These are phyloP conservation scores for Vaccinium macrocarpon DNA, from an alignment of 148 eudicot species.

Conservation along the genomic window DNA sequence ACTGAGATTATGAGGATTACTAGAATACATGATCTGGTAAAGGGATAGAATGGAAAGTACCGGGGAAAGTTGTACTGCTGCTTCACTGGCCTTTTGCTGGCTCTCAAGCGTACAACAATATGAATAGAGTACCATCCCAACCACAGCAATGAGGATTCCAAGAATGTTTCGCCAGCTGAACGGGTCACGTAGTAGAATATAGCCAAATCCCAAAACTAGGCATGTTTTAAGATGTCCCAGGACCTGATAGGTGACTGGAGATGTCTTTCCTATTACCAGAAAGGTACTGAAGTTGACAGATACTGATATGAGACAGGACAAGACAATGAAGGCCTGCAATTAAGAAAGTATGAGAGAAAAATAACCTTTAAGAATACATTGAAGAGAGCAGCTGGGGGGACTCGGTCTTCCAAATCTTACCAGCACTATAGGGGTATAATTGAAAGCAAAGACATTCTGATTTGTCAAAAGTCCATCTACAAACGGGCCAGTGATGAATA, in stretches of 20 bases:
- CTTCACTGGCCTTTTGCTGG: conserved; percentile 61
- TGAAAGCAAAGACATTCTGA: conserved; percentile 79
- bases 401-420: conserved; percentile 31
- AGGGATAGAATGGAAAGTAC: conserved; percentile 30
- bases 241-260: conserved; percentile 95
- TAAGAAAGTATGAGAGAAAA: not conserved
- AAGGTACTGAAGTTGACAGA: conserved; percentile 95
- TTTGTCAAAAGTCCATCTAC: conserved; percentile 78
- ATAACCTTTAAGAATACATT: not conserved
- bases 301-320: conserved; percentile 84
- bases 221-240: conserved; percentile 94
- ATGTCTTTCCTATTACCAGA: conserved; percentile 93
- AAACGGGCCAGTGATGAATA: conserved; percentile 80
- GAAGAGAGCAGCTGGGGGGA: not conserved
- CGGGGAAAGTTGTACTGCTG: conserved; percentile 56
- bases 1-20: not conserved
- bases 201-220: conserved; percentile 88
- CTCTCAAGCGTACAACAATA: conserved; percentile 64
- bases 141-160: conserved; percentile 76
- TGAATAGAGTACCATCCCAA: conserved; percentile 85
- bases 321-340: conserved; percentile 75
- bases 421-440: conserved; percentile 72
- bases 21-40: not conserved
- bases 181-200: conserved; percentile 72
- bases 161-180: conserved; percentile 86